Percentiles rank a stretch among this genome's conserved stretches.
These are phyloP conservation scores for Syzygium malaccense DNA, from an alignment of 441 rosid species.

Conservation along the genomic window DNA sequence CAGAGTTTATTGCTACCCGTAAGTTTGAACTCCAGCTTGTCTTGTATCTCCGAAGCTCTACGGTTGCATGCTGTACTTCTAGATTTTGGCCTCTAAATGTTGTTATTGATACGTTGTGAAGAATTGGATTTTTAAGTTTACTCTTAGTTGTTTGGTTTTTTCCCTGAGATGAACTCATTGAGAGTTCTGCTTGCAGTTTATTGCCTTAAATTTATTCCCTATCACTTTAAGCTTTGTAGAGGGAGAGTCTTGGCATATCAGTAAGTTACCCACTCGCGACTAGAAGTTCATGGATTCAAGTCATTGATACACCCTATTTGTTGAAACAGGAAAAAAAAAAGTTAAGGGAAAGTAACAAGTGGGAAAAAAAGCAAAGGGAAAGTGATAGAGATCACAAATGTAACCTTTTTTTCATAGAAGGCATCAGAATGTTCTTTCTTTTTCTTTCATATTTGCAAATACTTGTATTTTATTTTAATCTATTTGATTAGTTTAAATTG, in stretches of 20 bases:
- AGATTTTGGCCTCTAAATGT: background rate
- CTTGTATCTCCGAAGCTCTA: background rate
- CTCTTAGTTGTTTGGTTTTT: background rate
- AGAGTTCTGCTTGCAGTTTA: background rate
- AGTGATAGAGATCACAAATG: background rate
- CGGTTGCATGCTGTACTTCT: background rate
- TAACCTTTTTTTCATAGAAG: background rate
- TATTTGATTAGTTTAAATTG: background rate
- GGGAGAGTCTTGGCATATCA: background rate
- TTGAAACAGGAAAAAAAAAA: background rate
- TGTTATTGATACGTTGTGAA: background rate
- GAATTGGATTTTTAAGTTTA: background rate
- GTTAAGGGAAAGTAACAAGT: background rate
- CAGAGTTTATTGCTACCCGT: slow-evolving; percentile 97
- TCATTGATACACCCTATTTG: background rate
- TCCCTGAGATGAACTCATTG: background rate
- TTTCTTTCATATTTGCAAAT: background rate
- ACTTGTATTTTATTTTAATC: background rate
- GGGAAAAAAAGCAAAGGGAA: background rate
- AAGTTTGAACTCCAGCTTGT: slow-evolving; percentile 23
- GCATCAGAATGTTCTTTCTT: background rate
- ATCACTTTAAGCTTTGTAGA: background rate
- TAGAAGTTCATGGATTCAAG: background rate
- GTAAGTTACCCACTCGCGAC: background rate
- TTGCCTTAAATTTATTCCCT: background rate